These are phyloP conservation scores for Myxozyma sirexii DNA, from an alignment of 805 yeast genomes.

Conservation along the genomic window DNA sequence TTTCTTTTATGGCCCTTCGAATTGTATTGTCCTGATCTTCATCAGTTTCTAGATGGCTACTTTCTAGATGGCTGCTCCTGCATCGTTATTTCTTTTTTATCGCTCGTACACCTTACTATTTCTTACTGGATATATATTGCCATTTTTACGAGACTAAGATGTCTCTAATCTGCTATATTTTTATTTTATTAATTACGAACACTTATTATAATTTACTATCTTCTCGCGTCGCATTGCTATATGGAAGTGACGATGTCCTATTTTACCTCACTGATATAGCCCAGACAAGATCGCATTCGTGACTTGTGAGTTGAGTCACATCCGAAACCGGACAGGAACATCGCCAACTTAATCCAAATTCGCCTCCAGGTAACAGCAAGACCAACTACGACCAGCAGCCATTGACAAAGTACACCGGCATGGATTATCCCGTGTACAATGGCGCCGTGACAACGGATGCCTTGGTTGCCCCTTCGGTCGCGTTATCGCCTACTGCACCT, in stretches of 20 bases:
- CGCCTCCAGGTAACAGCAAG: not conserved
- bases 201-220: no score
- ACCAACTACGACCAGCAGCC: not conserved
- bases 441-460: not conserved
- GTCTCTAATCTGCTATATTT: no score
- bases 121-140: not conserved
- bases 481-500: slow-evolving; percentile 4
- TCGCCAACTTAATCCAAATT: not conserved
- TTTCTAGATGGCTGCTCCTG: not conserved
- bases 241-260: no score
- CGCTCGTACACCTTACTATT: not conserved
- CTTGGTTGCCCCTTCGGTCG: slow-evolving; percentile 13
- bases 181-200: no score
- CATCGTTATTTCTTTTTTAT: not conserved
- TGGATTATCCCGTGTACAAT: slow-evolving; percentile 20
- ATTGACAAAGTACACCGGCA: not conserved
- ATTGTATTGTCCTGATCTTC: no score
- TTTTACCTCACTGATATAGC: no score
- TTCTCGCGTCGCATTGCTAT: no score
- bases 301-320: slow-evolving; percentile 4
- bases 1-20: no score
- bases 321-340: slow-evolving; percentile 7
- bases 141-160: no score
- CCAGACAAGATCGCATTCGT: no score
- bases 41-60: no score